These are phyloP conservation scores for Bathelium albidoporum DNA, from an alignment of 495 filamentous ascomycete genomes.

Conservation along the genomic window DNA sequence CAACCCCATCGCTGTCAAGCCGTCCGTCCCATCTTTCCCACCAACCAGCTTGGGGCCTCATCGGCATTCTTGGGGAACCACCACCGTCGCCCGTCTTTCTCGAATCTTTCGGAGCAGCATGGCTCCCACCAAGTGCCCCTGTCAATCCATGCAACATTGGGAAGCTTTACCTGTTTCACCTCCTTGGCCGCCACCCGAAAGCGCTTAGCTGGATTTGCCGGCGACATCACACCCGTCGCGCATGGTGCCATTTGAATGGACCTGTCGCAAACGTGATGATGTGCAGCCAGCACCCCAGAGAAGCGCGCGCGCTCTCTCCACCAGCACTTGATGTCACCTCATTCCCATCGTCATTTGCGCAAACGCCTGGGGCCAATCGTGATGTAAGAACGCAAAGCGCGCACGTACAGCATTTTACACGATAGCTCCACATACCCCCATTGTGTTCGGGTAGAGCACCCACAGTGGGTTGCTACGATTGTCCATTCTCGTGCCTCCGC, in stretches of 20 bases:
- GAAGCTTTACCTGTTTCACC: background rate
- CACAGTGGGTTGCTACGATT: too few species aligned
- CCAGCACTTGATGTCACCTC: background rate
- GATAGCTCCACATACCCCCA: too few species aligned
- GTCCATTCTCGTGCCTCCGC: too few species aligned
- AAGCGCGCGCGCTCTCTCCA: conserved; percentile 1
- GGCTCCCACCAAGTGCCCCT: background rate
- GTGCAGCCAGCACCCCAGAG: background rate
- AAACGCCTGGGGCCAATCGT: too few species aligned
- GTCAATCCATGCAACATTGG: background rate
- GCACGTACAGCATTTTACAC: too few species aligned
- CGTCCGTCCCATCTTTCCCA: background rate
- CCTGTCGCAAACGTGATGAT: conserved; percentile 1
- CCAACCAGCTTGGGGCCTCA: too few species aligned
- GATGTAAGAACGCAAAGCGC: too few species aligned
- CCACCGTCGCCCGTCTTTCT: background rate
- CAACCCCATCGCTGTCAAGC: background rate
- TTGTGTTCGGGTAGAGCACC: too few species aligned
- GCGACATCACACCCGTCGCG: background rate
- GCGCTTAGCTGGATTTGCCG: background rate
- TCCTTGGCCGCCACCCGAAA: background rate
- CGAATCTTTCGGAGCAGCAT: background rate
- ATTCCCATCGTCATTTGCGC: too few species aligned
- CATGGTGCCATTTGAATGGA: background rate
- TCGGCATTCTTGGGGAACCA: background rate